Evolutionary conservation across 129 eudicot species (phyloP), one percentile per base, ranked within the genome.

Genomic region (Tanacetum coccineum): DNA sequence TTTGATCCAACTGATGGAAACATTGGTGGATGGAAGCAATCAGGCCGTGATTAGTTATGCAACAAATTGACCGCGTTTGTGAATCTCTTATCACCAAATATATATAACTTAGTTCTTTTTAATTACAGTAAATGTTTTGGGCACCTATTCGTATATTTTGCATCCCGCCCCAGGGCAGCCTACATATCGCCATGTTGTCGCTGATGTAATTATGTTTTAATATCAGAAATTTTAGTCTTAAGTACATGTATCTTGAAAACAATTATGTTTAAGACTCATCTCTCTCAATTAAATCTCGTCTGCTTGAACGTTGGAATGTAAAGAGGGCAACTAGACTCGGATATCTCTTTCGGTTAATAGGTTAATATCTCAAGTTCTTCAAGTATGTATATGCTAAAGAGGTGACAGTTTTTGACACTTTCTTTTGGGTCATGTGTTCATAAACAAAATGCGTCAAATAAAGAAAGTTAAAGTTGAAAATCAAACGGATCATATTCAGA

Each of bases 11-110:
- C 26, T 10, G 87, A 77, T 17, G 81, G 56, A 67, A 74, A 70
- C 61, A 36, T 72, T 46, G 96, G 96, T n/a, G 96, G 96, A 59
- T 88, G 91, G 91, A 75, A 74, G 67, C 70, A 80, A 78, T 85
- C 96, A 13, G 66, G 79, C 15, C 59, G 12, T 32, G 83, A 82
- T 59, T 81, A 52, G 66, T 67, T 51, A 39, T 49, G 15, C 19
- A 28, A 3, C 59, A 21, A 56, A 57, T 9, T n/a, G 25, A 20
- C 4, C 28, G 22, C 11, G 6, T 18, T 65, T 42, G 53, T 14
- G 60, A 36, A 74, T 73, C 12, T 56, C 64, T 13, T 9, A 53
- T 53, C 49, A 26, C 17, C 45, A 22, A 4, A 45, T 6, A 70
- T 47, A 49, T 14, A 15, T 21, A 45, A 21, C 13, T 57, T 10